Evolutionary conservation across 176 grass and related monocot genomes (phyloP), one percentile per base, ranked within the genome.

Genomic region (Carex parvula): DNA sequence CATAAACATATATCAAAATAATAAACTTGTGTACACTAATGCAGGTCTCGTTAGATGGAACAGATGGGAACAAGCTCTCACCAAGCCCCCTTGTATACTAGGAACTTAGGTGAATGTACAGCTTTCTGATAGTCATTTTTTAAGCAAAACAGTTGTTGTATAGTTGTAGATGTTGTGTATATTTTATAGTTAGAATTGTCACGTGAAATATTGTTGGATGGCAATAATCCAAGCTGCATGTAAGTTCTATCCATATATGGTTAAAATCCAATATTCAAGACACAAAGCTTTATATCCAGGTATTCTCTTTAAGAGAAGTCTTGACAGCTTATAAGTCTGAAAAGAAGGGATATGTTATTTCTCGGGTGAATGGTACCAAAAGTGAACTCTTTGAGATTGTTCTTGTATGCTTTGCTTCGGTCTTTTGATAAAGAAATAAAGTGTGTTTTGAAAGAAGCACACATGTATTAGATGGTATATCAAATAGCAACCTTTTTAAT

Each of bases 1-100:
- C 2, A 12, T 7, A 3, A 53, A 41, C 70, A 75, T 41, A 1
- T 76, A 6, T 50, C 59, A 55, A 71, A 68, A 88, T 20, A 62
- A 13, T 55, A 60, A 6, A 30, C 59, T 81, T 79, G 29, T 85
- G 35, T 18, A 70, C 16, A 85, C 32, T 22, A 60, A 59, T 90
- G 52, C 89, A 97, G 94, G 82, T 97, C 42, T 97, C 89, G 35
- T 85, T 97, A 64, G 89, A 87, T 41, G 89, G 86, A 60, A 90
- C 88, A 58, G 91, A 81, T 0, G 88, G 88, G 37, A 88, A 79
- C 64, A 97, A 89, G 88, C 53, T 86, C n/a, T 85, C 61, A 0
- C 80, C 82, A 71, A 79, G 79, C 55, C 68, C 89, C 29, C 89
- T 85, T 44, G 60, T 76, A 29, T 60, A 78, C 41, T 87, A 84